Evolutionary conservation across 2,329 filamentous ascomycete species (phyloP).

Genomic region (Aspergillus quadricinctus): DNA sequence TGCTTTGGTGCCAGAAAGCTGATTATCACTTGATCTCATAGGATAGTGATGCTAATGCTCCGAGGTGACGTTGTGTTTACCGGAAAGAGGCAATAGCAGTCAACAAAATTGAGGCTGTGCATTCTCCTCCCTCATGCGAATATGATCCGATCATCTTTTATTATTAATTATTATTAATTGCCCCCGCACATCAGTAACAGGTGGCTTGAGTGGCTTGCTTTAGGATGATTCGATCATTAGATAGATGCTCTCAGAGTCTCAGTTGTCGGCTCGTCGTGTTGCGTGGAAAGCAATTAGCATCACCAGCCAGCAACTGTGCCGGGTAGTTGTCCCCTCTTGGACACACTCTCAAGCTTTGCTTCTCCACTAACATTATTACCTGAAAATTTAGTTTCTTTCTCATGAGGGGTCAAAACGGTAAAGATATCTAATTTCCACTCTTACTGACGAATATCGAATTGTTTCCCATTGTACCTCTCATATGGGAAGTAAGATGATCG

Average conservation of each 20-base stretch:
- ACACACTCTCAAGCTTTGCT: neutral
- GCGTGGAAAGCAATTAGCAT: no score
- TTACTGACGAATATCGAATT: neutral
- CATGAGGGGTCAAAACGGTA: neutral
- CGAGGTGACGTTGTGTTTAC: slow-evolving; percentile 13
- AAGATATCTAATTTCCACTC: neutral
- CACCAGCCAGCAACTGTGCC: slow-evolving; percentile 10
- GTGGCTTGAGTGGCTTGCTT: slow-evolving; percentile 16
- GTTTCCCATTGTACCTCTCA: no score
- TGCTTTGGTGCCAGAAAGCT: neutral
- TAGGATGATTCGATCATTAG: neutral
- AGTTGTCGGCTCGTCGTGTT: no score
- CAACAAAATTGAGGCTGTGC: slow-evolving; percentile 28
- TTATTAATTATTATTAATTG: neutral
- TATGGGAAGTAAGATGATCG: neutral
- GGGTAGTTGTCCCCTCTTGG: neutral
- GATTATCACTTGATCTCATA: slow-evolving; percentile 6
- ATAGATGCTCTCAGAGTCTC: neutral
- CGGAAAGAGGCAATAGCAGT: slow-evolving; percentile 6
- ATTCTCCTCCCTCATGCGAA: slow-evolving; percentile 9
- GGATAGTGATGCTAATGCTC: neutral
- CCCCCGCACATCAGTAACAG: slow-evolving; percentile 20
- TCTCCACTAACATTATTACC: neutral
- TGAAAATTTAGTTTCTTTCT: neutral
- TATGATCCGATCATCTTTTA: neutral